phyloP scores from a whole-genome alignment of 2,329 filamentous ascomycete genomes.

The Capronia coronata region DNA sequence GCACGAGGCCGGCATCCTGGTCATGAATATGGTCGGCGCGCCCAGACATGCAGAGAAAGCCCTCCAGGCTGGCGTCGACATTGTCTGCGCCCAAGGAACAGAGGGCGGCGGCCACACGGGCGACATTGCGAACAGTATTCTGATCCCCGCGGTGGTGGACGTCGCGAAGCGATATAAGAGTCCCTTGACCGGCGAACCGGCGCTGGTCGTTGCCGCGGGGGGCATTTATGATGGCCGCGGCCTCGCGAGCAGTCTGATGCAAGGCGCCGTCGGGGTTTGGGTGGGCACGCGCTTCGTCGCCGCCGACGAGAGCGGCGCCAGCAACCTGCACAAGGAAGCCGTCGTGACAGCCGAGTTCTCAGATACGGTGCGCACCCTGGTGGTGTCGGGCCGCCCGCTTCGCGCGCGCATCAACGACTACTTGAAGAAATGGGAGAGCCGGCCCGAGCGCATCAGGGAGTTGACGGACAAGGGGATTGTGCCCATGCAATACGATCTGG shows the following conservation, averaged over 20 bases:
- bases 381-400: constrained; percentile 73
- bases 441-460: constrained; percentile 66
- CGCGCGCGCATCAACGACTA: constrained; percentile 78
- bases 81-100: constrained; percentile 85
- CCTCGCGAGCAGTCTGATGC: constrained; percentile 75
- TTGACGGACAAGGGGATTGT: constrained; percentile 71
- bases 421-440: constrained; percentile 69
- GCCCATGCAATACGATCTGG: constrained; percentile 75
- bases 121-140: constrained; percentile 74
- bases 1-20: constrained; percentile 69
- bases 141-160: constrained; percentile 82
- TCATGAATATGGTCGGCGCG: constrained; percentile 98
- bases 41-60: constrained; percentile 89
- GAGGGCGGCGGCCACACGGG: constrained; percentile 93
- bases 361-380: constrained; percentile 75
- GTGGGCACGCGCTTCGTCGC: constrained; percentile 92
- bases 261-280: constrained; percentile 85
- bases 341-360: constrained; percentile 74
- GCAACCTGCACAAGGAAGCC: constrained; percentile 72
- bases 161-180: constrained; percentile 68
- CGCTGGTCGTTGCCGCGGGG: constrained; percentile 81
- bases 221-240: constrained; percentile 78
- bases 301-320: constrained; percentile 70
- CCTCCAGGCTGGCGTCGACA: constrained; percentile 76
- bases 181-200: constrained; percentile 60